These are phyloP conservation scores for Boeremia lycopersici DNA, from an alignment of 2,329 filamentous ascomycete species.

Conservation along the genomic window DNA sequence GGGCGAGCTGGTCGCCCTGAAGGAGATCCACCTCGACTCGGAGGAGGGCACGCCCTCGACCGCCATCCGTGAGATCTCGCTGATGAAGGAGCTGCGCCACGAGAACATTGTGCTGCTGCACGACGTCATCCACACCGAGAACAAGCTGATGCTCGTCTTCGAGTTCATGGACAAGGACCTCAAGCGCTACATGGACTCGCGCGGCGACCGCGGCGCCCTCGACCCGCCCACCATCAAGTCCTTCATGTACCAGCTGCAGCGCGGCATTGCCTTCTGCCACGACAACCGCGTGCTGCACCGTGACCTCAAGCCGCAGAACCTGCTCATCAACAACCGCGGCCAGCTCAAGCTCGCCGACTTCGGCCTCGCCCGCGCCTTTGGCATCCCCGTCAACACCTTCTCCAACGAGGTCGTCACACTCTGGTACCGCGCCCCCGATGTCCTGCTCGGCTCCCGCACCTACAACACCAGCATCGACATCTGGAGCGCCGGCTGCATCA, in stretches of 20 bases:
- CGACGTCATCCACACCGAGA: constrained; percentile 99
- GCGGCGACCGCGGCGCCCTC: constrained; percentile 86
- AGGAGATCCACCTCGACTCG: constrained; percentile 98
- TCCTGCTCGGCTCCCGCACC: constrained; percentile 88
- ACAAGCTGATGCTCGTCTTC: constrained; percentile 99
- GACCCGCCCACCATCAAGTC: constrained; percentile 93
- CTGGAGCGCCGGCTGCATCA: constrained; percentile 98
- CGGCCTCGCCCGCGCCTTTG: constrained; percentile 90
- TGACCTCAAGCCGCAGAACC: constrained; percentile 94
- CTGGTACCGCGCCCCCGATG: constrained; percentile 97
- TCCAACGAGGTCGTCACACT: constrained; percentile 97
- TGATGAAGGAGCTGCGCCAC: constrained; percentile 99
- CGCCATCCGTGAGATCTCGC: constrained; percentile 95
- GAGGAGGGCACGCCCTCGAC: constrained; percentile 98
- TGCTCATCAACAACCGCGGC: constrained; percentile 91
- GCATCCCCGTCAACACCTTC: constrained; percentile 97
- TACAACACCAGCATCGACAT: constrained; percentile 99
- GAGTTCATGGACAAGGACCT: constrained; percentile 99
- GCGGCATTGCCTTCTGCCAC: constrained; percentile 97
- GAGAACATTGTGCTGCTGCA: constrained; percentile 97
- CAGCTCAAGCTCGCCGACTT: constrained; percentile 94
- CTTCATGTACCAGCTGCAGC: constrained; percentile 97
- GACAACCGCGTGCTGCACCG: constrained; percentile 95
- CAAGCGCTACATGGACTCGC: constrained; percentile 97
- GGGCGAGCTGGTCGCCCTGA: constrained; percentile 92